Conservation (phyloP, 306 rosid species). For the Gastrolobium villosum region DNA sequence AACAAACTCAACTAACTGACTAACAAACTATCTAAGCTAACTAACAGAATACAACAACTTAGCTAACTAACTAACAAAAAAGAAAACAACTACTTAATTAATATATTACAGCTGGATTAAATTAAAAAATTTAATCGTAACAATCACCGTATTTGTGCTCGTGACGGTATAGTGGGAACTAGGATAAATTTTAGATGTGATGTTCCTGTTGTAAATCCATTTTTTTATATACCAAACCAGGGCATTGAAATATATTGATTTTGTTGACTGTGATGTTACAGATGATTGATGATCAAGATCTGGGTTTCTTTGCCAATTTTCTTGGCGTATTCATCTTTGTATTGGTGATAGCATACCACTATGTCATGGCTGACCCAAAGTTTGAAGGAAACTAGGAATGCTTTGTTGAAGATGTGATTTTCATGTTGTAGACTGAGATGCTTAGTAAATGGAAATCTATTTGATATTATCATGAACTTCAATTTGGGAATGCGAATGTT, state of each 20-base stretch:
- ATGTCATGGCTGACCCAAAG: conserved; percentile 89
- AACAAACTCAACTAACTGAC: too few species aligned
- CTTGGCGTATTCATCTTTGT: conserved; percentile 87
- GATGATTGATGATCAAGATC: conserved; percentile 91
- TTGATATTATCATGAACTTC: conserved; percentile 41
- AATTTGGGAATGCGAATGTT: conserved; percentile 45
- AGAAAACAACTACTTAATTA: too few species aligned
- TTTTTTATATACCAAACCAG: neutral
- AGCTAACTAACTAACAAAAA: too few species aligned
- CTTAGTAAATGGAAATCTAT: conserved; percentile 45
- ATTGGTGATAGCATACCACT: conserved; percentile 88
- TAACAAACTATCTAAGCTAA: too few species aligned
- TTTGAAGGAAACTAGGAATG: conserved; percentile 70
- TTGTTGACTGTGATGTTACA: conserved; percentile 49
- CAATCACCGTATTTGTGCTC: conserved; percentile 45
- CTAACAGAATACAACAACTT: too few species aligned
- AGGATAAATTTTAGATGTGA: conserved; percentile 11
- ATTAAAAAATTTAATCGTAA: too few species aligned
- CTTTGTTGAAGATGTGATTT: conserved; percentile 42
- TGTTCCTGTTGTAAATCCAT: conserved; percentile 35
- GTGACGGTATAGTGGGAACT: neutral
- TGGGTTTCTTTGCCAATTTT: conserved; percentile 95
- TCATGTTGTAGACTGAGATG: conserved; percentile 51
- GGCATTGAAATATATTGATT: conserved; percentile 31
- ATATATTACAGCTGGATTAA: too few species aligned